Conservation (phyloP, 768 basidiomycete genomes). For the Hemileccinum rubropunctum region DNA sequence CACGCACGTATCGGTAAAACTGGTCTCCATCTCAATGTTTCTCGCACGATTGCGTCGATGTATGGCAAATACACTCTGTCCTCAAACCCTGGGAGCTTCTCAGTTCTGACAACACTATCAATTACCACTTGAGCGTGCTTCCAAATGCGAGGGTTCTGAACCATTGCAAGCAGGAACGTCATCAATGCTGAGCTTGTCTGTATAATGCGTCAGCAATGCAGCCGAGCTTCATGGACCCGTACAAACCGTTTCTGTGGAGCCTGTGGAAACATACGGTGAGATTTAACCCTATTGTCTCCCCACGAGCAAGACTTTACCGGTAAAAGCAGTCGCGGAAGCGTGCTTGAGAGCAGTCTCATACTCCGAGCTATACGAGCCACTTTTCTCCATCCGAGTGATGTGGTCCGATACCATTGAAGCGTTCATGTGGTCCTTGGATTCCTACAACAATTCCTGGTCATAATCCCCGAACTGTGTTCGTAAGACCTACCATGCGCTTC, state of each 20-base stretch:
- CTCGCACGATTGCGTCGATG: slow-evolving; percentile 3
- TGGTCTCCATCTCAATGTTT: not conserved
- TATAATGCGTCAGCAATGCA: not conserved
- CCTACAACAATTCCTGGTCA: not conserved
- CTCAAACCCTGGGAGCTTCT: slow-evolving; percentile 1
- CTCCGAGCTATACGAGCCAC: not conserved
- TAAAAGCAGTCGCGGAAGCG: slow-evolving; percentile 4
- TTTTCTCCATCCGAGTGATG: slow-evolving; percentile 6
- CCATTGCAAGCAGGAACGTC: slow-evolving; percentile 9
- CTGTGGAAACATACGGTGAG: not conserved
- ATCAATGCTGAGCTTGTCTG: not conserved
- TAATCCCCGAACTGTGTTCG: no score
- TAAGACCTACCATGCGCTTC: not conserved
- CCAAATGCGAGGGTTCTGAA: slow-evolving; percentile 9
- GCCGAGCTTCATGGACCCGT: not conserved
- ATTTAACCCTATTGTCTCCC: not conserved
- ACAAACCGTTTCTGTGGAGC: slow-evolving; percentile 2
- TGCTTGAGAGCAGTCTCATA: not conserved
- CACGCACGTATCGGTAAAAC: not conserved
- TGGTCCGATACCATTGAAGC: slow-evolving; percentile 10
- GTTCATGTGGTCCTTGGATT: not conserved
- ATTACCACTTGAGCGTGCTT: slow-evolving; percentile 8
- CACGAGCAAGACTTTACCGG: slow-evolving; percentile 1
- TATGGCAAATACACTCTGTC: slow-evolving; percentile 6
- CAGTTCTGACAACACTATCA: not conserved